Evolutionary conservation across 2,329 filamentous ascomycete species (phyloP).

Genomic region (Shiraia bambusicola): DNA sequence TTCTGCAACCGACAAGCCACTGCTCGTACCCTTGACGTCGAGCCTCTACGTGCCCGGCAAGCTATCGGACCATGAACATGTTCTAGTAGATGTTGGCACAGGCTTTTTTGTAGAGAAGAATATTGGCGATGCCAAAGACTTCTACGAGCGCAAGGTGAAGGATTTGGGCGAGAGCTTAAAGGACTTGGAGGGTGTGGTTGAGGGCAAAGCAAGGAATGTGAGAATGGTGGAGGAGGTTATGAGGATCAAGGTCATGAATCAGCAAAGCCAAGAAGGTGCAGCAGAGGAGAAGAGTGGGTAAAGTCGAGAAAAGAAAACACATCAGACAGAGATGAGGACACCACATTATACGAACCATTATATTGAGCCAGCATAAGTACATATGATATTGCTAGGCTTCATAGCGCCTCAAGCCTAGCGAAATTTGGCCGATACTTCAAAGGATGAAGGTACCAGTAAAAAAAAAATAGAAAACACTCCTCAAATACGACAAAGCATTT

Average conservation of each 20-base stretch:
- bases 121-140: slow-evolving; percentile 62
- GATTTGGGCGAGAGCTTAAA: slow-evolving; percentile 65
- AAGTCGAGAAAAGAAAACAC: background rate
- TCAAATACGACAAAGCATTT: too few relatives aligned
- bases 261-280: slow-evolving; percentile 26
- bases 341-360: too few relatives aligned
- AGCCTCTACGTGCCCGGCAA: slow-evolving; percentile 90
- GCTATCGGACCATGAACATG: slow-evolving; percentile 54
- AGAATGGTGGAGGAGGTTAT: slow-evolving; percentile 80
- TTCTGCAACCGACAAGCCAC: slow-evolving; percentile 52
- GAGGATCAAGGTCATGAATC: slow-evolving; percentile 40
- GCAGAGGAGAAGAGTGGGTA: slow-evolving; percentile 27
- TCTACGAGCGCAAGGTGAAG: slow-evolving; percentile 69
- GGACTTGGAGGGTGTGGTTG: slow-evolving; percentile 68
- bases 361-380: too few relatives aligned
- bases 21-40: slow-evolving; percentile 92
- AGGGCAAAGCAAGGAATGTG: slow-evolving; percentile 79
- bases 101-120: slow-evolving; percentile 93
- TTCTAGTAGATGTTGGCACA: slow-evolving; percentile 85
- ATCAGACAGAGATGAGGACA: background rate
- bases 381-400: too few relatives aligned
- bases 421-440: too few relatives aligned
- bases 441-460: too few relatives aligned
- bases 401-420: too few relatives aligned
- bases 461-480: too few relatives aligned